Base-by-base conservation (phyloP, 768 basidiomycete species). In the Suillus ampliporus region DNA sequence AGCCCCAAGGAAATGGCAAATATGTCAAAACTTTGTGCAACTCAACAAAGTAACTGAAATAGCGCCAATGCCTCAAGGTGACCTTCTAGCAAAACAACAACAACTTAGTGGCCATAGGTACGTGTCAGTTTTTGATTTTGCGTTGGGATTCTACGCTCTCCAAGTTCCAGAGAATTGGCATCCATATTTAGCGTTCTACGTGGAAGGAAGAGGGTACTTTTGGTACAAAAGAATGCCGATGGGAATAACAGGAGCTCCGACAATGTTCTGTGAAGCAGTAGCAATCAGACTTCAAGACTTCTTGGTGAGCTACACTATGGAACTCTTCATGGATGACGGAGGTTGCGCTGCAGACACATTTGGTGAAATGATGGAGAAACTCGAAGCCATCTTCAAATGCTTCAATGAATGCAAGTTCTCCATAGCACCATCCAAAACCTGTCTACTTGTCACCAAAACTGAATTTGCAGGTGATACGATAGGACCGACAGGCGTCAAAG, bases 251-350 rank as follows among this genome's bases (percentile, higher is more conserved):
- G 73, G 71, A 5, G 69, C 71, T 1, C 72, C 71, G 4, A 61
- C 77, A 0, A 64, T 67, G 15, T 71, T 70, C 51, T 41, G 57
- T 1, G 31, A 60, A 9, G 31, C 48, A 38, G 34, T 50, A 19
- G 28, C 51, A n/a, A 28, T 41, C 47, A 31, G 44, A 9, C 67
- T 73, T 8, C 46, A 61, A 2, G 35, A 58, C 52, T 48, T 78
- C 9, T 48, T 78, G 2, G 71, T 69, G 3, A 57, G 64, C 4
- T 46, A 57, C 5, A 50, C 63, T 0, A 31, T 78, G n/a, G 76
- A 79, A 51, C 61, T 77, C 11, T 80, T 80, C 34, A 77, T 82
- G 0, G 79, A 82, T 57, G 78, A 83, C 60, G 73, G 78, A 0
- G 77, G 72, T 0, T 44, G 70, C 14, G 72, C 74, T 11, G 73